Base-by-base conservation (phyloP, 2,329 filamentous ascomycete species). In the Verticillium klebahnii region DNA sequence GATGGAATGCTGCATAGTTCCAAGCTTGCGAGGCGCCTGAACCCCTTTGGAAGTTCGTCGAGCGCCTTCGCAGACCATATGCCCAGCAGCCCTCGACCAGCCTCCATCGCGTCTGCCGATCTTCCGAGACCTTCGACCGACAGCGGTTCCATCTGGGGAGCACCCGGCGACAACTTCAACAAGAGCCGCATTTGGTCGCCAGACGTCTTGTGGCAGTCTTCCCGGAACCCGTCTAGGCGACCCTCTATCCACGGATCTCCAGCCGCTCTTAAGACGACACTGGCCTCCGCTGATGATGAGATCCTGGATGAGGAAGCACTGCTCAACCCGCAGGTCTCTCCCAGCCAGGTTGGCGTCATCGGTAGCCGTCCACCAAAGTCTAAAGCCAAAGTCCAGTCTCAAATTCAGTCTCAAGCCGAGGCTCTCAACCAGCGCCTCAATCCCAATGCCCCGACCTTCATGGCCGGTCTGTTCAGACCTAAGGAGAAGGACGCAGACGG, bases 381-480 rank as follows among this genome's bases (percentile, higher is more conserved):
- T 3, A 36, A 36, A 36, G 5, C 73, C 71, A 7, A 66, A 72
- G 7, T 68, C 76, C 45, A 79, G 73, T 17, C 73, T 71, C n/a
- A 52, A 19, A 25, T 52, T 9, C 45, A 25, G 11, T 52, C 63
- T 5, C 52, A 61, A 7, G 64, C 57, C n/a, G 52, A 63, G 6
- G 80, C 56, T 79, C 81, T 69, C 78, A 88, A 71, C 74, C 87
- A 73, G 77, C 88, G 75, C 69, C 82, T 98, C 32, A 98, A 99
- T 69, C 95, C 95, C 8, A 86, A 91, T 7, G 95, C 94, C 0
- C 93, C 93, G 9, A 91, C 90, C 1, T 98, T 98, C 72, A 94
- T 90, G 75, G 88, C 84, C 11, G 84, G 88, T 40, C 85, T 95
- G 62, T 85, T 87, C 68, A 80, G 82, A 5, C 73, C 72, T 34